Base-by-base conservation (phyloP, 768 basidiomycete species). In the Mycena olivaceomarginata region DNA sequence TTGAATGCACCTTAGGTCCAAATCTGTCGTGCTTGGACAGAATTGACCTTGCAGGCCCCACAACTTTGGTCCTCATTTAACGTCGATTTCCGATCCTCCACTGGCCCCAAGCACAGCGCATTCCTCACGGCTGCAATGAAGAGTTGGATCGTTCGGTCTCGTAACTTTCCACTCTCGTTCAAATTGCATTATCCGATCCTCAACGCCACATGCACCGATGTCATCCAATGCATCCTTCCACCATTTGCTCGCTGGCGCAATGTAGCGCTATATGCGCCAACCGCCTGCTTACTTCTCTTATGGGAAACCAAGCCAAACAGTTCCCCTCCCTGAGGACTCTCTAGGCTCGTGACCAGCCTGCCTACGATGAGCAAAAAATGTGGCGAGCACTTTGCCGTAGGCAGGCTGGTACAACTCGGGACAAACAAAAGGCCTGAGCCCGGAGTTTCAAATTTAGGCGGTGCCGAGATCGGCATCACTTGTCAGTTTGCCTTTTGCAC, bases 21-120 rank as follows among this genome's bases (percentile, higher is more conserved):
- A 51, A 87, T 92, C 16, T 89, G 88, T 76, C 82, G 82, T 3
- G 74, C 83, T 4, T 92, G 91, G 91, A 86, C 86, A 75, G 70
- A 81, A 5, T 70, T 91, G 16, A 86, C 83, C 37, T 64, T 84
- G 20, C 81, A 82, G 9, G 88, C 87, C 0, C 89, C 91, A 10
- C 85, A 83, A 68, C 81, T 92, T 37, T 92, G 91, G 91, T 86
- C 88, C 16, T 85, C 87, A 1, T 88, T 92, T 70, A 82, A 84
- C 70, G 76, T 90, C 74, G 82, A 86, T 31, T 76, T n/a, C 59
- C 53, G 18, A 46, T 72, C 22, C 60, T n/a, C n/a, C n/a, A n/a
- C 51, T 67, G 46, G 81, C 78, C 70, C 80, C 77, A 31, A 78
- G 72, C 41, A 64, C 67, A 37, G 59, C 70, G 46, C 67, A 45